Evolutionary conservation across 257 asterid species (phyloP), one percentile per base, ranked within the genome.

Genomic region (Phtheirospermum japonicum): DNA sequence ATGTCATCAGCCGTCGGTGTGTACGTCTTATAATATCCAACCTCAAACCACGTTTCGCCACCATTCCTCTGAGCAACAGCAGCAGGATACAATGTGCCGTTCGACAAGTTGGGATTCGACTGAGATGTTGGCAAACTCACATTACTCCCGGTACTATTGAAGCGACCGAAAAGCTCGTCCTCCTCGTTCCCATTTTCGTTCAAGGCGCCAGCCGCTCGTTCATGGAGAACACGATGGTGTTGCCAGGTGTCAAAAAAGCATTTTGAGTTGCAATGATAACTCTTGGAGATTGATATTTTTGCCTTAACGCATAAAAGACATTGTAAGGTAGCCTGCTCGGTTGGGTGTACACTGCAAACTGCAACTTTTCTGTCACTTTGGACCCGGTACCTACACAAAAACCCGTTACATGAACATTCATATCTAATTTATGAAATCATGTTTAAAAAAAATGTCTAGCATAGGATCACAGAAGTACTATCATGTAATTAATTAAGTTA

Each of bases 161-260:
- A 82, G 69, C 96, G 95, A 45, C 95, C 96, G 57, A 74, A 87
- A 42, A 86, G 61, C 73, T 92, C 99, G 72, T 92, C 97, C 63
- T 92, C 97, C 73, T 86, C 99, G 16, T 78, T 84, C 66, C 85
- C 95, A 67, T 82, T 89, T 70, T 86, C 97, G 59, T 75, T 85
- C 48, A 71, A 75, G 66, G 94, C 81, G 79, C 75, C 80, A 14
- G 95, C 86, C 10, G 99, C 96, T 68, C 93, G 97, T 69, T 93
- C 97, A 59, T 93, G 99, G 75, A 93, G 76, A 69, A 72, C 84
- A 42, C 97, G 96, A 65, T 93, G 99, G 71, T 93, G 95, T 53
- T 74, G 91, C 99, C 99, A 93, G 57, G 99, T 94, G 80, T 82
- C 91, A 0, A 94, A 76, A 71, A 83, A 93, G 71, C 99, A 93